A percentile compares a stretch with the other conserved stretches of the same genome.
These are phyloP conservation scores for Cenococcum geophilum DNA, from an alignment of 495 filamentous ascomycete species.

Conservation along the genomic window DNA sequence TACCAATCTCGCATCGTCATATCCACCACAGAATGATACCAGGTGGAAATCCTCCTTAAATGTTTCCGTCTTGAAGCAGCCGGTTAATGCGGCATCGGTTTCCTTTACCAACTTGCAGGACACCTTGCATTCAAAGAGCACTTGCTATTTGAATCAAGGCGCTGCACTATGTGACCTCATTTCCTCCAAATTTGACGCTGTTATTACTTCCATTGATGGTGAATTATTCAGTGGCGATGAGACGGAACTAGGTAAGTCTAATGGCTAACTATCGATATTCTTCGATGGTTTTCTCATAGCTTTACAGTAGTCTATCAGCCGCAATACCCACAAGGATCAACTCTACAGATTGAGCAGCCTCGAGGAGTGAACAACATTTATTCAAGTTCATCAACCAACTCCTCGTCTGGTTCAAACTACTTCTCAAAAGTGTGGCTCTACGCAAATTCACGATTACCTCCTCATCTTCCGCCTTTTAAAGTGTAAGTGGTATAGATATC, in stretches of 20 bases:
- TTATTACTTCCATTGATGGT: conserved; percentile 47
- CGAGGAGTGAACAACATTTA: conserved; percentile 7
- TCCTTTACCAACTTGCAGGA: background rate
- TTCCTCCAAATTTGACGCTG: conserved; percentile 41
- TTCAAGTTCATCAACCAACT: conserved; percentile 22
- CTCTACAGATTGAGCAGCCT: conserved; percentile 9
- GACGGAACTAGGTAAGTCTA: conserved; percentile 49
- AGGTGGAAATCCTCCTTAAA: conserved; percentile 16
- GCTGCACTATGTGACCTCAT: conserved; percentile 53
- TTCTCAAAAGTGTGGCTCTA: conserved; percentile 76
- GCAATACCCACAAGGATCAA: conserved; percentile 2
- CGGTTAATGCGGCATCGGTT: background rate
- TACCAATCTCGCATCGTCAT: conserved; percentile 9
- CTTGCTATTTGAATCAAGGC: conserved; percentile 31
- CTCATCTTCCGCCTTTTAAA: conserved; percentile 56
- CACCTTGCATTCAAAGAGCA: conserved; percentile 12
- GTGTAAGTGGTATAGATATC: conserved; percentile 42
- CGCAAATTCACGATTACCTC: conserved; percentile 68
- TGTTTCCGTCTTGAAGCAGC: background rate
- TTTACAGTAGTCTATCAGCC: background rate
- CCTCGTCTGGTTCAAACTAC: conserved; percentile 45
- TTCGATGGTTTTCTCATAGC: background rate
- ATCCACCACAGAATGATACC: conserved; percentile 9
- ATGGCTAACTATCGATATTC: conserved; percentile 27
- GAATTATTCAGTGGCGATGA: conserved; percentile 60